Conservation (phyloP, 2,329 filamentous ascomycete genomes). For the Hirsutella rhossiliensis region DNA sequence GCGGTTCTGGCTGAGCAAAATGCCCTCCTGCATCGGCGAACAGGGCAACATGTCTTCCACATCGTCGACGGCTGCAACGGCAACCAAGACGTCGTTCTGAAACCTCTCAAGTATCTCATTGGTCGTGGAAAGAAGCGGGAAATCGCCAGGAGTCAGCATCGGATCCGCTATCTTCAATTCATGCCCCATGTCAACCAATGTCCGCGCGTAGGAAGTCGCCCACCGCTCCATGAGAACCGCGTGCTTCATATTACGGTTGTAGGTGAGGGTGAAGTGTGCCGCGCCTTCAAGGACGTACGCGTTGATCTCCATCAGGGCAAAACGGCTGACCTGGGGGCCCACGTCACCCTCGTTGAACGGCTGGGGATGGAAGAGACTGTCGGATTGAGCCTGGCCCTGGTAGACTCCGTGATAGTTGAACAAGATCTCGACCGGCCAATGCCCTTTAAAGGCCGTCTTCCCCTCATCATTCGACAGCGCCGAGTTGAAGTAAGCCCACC, state of each 20-base stretch:
- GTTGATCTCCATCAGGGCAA: conserved; percentile 7
- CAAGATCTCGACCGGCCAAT: conserved; percentile 5
- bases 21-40: conserved; percentile 18
- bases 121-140: neutral
- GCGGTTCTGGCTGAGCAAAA: conserved; percentile 16
- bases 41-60: conserved; percentile 20
- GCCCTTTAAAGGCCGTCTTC: neutral
- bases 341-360: too few species aligned
- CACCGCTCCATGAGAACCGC: too few species aligned
- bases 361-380: conserved; percentile 4
- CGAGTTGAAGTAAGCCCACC: conserved; percentile 3
- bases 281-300: too few species aligned
- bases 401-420: conserved; percentile 7
- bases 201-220: too few species aligned
- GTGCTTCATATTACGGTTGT: too few species aligned
- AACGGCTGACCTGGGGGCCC: neutral
- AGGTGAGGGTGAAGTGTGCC: too few species aligned
- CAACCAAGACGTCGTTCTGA: conserved; percentile 3
- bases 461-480: neutral
- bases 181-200: too few species aligned
- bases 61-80: conserved; percentile 4
- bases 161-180: too few species aligned
- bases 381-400: conserved; percentile 8
- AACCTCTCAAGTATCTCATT: conserved; percentile 6
- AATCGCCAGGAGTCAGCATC: neutral